These are phyloP conservation scores for Excoecaria cochinchinensis DNA, from an alignment of 345 rosid genomes.

Conservation along the genomic window DNA sequence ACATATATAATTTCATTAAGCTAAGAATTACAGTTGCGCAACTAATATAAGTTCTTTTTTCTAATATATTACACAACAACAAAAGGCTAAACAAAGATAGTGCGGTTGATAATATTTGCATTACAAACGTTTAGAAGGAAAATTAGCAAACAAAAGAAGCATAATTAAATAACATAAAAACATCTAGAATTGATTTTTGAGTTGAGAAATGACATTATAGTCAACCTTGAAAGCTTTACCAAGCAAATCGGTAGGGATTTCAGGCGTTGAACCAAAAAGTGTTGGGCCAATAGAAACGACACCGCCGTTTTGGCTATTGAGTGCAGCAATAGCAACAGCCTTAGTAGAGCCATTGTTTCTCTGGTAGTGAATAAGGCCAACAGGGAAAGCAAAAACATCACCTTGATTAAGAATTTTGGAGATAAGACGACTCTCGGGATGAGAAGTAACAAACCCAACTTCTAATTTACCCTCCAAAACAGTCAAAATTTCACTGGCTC, in stretches of 20 bases:
- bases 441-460: constrained; percentile 10
- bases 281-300: not conserved
- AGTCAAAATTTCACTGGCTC: not conserved
- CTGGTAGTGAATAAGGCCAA: constrained; percentile 7
- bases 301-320: constrained; percentile 15
- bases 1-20: too few relatives aligned
- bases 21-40: too few relatives aligned
- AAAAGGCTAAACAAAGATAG: too few relatives aligned
- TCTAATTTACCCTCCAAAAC: not conserved
- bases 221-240: constrained; percentile 7
- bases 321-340: constrained; percentile 1
- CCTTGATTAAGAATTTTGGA: not conserved
- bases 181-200: not conserved
- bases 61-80: too few relatives aligned
- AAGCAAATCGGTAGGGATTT: constrained; percentile 7
- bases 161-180: too few relatives aligned
- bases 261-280: constrained; percentile 2
- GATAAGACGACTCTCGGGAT: not conserved
- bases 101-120: too few relatives aligned
- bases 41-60: too few relatives aligned
- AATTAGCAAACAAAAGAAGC: too few relatives aligned
- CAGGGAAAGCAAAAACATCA: constrained; percentile 13
- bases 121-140: too few relatives aligned
- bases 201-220: not conserved
- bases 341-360: not conserved